Conservation (phyloP, 2,329 filamentous ascomycete genomes). For the Pestalotiopsis sp. region DNA sequence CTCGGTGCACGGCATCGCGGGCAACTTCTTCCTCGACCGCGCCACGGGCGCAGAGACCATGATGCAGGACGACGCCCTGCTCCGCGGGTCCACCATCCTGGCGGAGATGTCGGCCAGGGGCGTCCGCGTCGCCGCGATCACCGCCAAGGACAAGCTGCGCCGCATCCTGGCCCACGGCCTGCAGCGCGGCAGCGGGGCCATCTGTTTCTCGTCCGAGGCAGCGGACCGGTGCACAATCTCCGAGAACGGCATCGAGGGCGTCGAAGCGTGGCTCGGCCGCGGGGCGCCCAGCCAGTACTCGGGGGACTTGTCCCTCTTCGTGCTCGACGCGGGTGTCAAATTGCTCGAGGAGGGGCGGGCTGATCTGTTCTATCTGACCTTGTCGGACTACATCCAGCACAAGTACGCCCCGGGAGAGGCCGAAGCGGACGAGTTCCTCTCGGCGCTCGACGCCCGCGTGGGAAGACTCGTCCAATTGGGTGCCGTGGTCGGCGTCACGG, state of each 20-base stretch:
- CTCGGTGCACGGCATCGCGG: slow-evolving; percentile 42
- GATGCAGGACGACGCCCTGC: slow-evolving; percentile 42
- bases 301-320: slow-evolving; percentile 45
- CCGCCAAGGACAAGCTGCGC: slow-evolving; percentile 48
- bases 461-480: slow-evolving; percentile 35
- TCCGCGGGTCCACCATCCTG: slow-evolving; percentile 44
- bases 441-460: slow-evolving; percentile 35
- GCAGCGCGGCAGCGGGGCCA: slow-evolving; percentile 23
- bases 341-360: slow-evolving; percentile 39
- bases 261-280: slow-evolving; percentile 36
- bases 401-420: slow-evolving; percentile 39
- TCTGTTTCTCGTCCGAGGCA: slow-evolving; percentile 43
- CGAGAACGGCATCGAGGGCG: neutral
- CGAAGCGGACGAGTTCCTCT: slow-evolving; percentile 41
- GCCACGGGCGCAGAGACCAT: slow-evolving; percentile 41
- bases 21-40: slow-evolving; percentile 46
- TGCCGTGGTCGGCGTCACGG: slow-evolving; percentile 41
- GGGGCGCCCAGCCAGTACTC: slow-evolving; percentile 43
- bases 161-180: slow-evolving; percentile 41
- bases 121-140: slow-evolving; percentile 44
- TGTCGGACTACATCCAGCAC: slow-evolving; percentile 49
- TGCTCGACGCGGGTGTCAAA: slow-evolving; percentile 45
- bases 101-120: slow-evolving; percentile 40
- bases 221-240: slow-evolving; percentile 38
- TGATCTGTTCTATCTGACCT: slow-evolving; percentile 45